Conservation (phyloP, 2,329 filamentous ascomycete species). For the Venturia carpophila region DNA sequence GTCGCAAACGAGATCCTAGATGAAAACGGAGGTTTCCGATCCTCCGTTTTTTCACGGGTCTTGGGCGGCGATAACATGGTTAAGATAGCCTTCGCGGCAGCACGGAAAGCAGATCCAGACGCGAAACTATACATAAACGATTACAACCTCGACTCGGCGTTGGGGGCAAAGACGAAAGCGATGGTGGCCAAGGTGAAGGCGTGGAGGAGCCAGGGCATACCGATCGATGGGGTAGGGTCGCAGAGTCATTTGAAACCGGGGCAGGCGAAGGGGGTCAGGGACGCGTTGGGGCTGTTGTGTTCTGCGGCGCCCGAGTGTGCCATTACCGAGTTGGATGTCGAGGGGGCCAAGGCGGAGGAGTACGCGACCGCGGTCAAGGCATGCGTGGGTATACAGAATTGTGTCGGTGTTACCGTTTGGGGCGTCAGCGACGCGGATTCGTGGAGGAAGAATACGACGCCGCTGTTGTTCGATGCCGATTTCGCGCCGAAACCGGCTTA, state of each 20-base stretch:
- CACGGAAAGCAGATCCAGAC: constrained; percentile 55
- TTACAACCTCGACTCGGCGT: constrained; percentile 52
- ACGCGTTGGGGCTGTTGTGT: constrained; percentile 47
- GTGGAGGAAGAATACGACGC: constrained; percentile 34
- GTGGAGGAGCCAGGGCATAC: constrained; percentile 54
- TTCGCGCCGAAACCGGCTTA: constrained; percentile 38
- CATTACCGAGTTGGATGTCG: constrained; percentile 62
- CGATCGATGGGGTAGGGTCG: constrained; percentile 57
- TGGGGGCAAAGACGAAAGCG: constrained; percentile 48
- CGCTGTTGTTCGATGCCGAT: constrained; percentile 37
- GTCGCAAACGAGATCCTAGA: constrained; percentile 60
- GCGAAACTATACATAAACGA: constrained; percentile 73
- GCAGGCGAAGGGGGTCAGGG: constrained; percentile 38
- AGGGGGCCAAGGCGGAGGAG: constrained; percentile 46
- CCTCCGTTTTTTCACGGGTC: constrained; percentile 57
- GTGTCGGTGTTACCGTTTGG: constrained; percentile 60
- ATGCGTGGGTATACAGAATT: constrained; percentile 51
- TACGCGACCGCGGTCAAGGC: constrained; percentile 49
- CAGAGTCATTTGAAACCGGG: constrained; percentile 48
- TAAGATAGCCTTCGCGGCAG: constrained; percentile 60
- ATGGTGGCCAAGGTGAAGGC: constrained; percentile 54
- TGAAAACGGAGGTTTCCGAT: constrained; percentile 51
- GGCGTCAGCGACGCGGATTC: constrained; percentile 38
- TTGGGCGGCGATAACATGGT: constrained; percentile 61
- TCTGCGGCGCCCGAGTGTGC: constrained; percentile 50